A percentile compares a stretch with the other conserved stretches of the same genome.
Conservation (phyloP, 1,284 basidiomycete genomes). For the Bjerkandera adusta region DNA sequence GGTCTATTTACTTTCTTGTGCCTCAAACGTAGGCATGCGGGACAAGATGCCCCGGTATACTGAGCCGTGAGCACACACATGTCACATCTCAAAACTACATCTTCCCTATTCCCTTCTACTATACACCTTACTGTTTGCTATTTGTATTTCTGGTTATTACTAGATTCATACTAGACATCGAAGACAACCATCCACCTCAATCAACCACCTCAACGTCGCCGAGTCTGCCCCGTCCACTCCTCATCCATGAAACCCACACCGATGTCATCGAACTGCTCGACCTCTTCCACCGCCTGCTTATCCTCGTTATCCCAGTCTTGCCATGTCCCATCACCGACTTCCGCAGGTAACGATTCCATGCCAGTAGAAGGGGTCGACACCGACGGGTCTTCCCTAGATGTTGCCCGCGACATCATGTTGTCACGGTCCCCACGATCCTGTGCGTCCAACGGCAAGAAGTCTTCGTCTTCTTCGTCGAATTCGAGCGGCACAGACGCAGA, state of each 20-base stretch:
- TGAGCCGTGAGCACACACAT: too few relatives aligned
- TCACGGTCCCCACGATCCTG: conserved; percentile 13
- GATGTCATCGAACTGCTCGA: conserved; percentile 63
- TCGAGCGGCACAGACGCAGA: conserved; percentile 50
- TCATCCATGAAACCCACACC: conserved; percentile 63
- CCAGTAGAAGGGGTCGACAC: conserved; percentile 40
- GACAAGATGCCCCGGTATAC: too few relatives aligned
- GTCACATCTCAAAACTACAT: too few relatives aligned
- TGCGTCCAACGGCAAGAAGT: conserved; percentile 35
- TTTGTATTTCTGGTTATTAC: too few relatives aligned
- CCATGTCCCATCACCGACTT: conserved; percentile 40
- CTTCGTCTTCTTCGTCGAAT: conserved; percentile 73
- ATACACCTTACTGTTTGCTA: too few relatives aligned
- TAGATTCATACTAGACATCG: too few relatives aligned
- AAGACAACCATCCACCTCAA: too few relatives aligned
- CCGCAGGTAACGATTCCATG: conserved; percentile 29
- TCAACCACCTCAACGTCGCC: not conserved
- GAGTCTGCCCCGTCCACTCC: conserved; percentile 29
- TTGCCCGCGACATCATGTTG: conserved; percentile 27
- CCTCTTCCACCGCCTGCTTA: conserved; percentile 56
- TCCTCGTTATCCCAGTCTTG: conserved; percentile 53
- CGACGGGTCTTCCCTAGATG: conserved; percentile 32
- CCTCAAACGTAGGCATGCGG: too few relatives aligned
- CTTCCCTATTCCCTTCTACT: too few relatives aligned
- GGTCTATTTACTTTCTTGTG: too few relatives aligned